Conservation (phyloP, 345 rosid species). For the Turritis glabra region DNA sequence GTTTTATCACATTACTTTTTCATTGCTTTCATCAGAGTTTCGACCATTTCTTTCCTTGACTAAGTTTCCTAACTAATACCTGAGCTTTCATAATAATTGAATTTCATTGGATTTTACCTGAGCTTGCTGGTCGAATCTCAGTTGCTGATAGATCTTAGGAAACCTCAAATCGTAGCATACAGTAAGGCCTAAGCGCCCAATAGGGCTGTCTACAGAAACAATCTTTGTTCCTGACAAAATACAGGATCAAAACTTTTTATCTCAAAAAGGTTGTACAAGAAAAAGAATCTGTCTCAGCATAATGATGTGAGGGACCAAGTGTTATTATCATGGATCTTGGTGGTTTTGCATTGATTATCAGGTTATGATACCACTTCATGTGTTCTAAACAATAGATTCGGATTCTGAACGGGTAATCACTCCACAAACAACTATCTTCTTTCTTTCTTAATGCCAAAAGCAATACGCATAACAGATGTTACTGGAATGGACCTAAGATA, state of each 20-base stretch:
- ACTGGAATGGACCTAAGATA: neutral
- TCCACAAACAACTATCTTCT: neutral
- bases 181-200: conserved; percentile 81
- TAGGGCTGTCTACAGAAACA: conserved; percentile 76
- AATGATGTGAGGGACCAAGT: neutral
- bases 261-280: neutral
- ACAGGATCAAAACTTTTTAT: conserved; percentile 2
- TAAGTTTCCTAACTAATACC: neutral
- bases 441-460: neutral
- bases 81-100: neutral
- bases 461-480: neutral
- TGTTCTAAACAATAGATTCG: neutral
- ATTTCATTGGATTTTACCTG: conserved; percentile 49
- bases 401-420: neutral
- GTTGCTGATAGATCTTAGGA: conserved; percentile 85
- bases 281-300: neutral
- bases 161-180: conserved; percentile 95
- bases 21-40: neutral
- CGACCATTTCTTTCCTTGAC: neutral
- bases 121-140: conserved; percentile 73
- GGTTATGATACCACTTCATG: neutral
- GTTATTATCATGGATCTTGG: neutral
- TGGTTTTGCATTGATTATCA: neutral
- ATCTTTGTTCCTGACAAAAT: conserved; percentile 59
- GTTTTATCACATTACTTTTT: neutral